Evolutionary conservation across 2,329 filamentous ascomycete genomes (phyloP).

Genomic region (Colletotrichum tanaceti): DNA sequence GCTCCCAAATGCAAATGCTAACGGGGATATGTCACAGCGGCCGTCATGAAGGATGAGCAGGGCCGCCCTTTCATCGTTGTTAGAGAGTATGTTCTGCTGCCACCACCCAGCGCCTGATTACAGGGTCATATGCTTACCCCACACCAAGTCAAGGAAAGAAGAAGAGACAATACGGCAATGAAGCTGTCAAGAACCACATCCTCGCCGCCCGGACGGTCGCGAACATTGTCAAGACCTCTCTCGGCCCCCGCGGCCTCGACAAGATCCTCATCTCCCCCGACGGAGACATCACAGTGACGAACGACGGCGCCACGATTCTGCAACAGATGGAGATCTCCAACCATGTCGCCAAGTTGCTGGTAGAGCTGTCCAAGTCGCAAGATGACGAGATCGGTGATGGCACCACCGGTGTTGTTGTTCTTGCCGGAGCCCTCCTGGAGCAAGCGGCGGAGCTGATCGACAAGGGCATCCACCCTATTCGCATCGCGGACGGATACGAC

Average conservation of each 20-base stretch:
- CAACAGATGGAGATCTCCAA: slow-evolving; percentile 99
- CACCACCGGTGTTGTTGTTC: slow-evolving; percentile 95
- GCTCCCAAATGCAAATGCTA: slow-evolving; percentile 37
- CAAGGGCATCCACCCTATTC: slow-evolving; percentile 99
- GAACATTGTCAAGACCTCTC: slow-evolving; percentile 96
- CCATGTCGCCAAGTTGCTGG: slow-evolving; percentile 95
- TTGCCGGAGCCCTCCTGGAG: slow-evolving; percentile 93
- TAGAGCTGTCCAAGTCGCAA: slow-evolving; percentile 97
- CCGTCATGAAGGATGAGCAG: slow-evolving; percentile 95
- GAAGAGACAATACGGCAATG: slow-evolving; percentile 95
- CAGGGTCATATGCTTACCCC: slow-evolving; percentile 39
- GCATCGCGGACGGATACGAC: slow-evolving; percentile 98
- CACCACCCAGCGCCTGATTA: slow-evolving; percentile 20
- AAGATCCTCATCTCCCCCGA: slow-evolving; percentile 99
- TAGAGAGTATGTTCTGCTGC: slow-evolving; percentile 78
- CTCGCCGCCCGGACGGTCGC: slow-evolving; percentile 95
- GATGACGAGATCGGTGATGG: slow-evolving; percentile 99
- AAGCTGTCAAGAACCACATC: slow-evolving; percentile 98
- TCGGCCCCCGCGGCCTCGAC: slow-evolving; percentile 95
- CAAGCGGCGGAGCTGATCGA: slow-evolving; percentile 98
- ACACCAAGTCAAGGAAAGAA: slow-evolving; percentile 87
- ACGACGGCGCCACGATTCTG: slow-evolving; percentile 97
- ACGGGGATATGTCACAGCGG: slow-evolving; percentile 56
- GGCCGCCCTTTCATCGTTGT: slow-evolving; percentile 98
- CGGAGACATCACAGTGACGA: slow-evolving; percentile 98